Evolutionary conservation across 352 stramenopile genomes (phyloP).

Genomic region (Hyphochytrium catenoides): DNA sequence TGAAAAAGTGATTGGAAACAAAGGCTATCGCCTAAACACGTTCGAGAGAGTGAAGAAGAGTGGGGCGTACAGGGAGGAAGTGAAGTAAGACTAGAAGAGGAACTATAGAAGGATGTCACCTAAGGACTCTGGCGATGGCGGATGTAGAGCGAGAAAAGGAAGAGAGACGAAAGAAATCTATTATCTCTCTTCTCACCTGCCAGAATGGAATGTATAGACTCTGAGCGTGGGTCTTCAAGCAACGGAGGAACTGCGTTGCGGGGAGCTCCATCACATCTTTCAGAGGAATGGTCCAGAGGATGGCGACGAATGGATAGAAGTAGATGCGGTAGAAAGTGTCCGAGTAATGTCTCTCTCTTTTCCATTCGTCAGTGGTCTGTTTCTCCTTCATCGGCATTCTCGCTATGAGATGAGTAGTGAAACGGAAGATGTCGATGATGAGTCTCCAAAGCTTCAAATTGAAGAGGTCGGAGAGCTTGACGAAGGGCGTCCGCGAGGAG

Average conservation of each 20-base stretch:
- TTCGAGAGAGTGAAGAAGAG: no score
- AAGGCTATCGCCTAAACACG: no score
- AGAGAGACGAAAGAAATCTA: no score
- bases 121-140: no score
- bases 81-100: no score
- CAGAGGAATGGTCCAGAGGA: conserved; percentile 59
- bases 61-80: no score
- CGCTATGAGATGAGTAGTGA: conserved; percentile 41
- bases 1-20: no score
- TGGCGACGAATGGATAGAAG: conserved; percentile 55
- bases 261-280: conserved; percentile 49
- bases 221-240: conserved; percentile 58
- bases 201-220: conserved; percentile 60
- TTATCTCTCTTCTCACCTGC: no score
- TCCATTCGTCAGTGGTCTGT: conserved; percentile 48
- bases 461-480: conserved; percentile 32
- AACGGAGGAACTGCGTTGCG: conserved; percentile 54
- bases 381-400: conserved; percentile 42
- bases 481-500: conserved; percentile 46
- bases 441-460: conserved; percentile 49
- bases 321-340: conserved; percentile 60
- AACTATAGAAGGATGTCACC: no score
- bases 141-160: no score
- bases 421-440: conserved; percentile 57
- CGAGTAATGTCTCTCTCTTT: conserved; percentile 34